phyloP scores from a whole-genome alignment of 2,329 filamentous ascomycete genomes.

The Dissoconium aciculare region DNA sequence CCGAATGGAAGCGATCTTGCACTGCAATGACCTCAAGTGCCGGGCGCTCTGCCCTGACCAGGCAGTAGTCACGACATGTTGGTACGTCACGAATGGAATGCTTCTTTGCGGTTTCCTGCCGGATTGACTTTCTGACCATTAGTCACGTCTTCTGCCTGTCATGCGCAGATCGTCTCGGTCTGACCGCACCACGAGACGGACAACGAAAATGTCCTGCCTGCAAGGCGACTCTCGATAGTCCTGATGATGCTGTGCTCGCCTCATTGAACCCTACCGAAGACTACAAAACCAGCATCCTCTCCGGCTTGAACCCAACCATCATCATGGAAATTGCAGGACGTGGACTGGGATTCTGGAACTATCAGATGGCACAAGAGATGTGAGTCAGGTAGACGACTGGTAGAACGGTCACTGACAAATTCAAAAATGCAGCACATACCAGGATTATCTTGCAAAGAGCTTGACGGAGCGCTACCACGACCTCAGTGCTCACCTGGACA shows the following conservation, averaged over 20 bases:
- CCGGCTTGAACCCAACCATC: constrained; percentile 62
- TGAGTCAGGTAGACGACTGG: too few relatives aligned
- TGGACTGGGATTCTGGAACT: constrained; percentile 71
- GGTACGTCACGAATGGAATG: constrained; percentile 35
- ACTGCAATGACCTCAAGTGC: constrained; percentile 71
- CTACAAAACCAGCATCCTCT: constrained; percentile 75
- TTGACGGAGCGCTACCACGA: constrained; percentile 56
- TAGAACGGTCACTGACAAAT: too few relatives aligned
- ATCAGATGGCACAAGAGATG: constrained; percentile 76
- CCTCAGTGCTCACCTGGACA: constrained; percentile 54
- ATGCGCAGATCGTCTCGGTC: constrained; percentile 52
- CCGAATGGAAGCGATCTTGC: constrained; percentile 66
- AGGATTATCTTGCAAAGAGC: constrained; percentile 57
- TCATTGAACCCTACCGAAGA: constrained; percentile 69
- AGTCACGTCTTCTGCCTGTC: constrained; percentile 75
- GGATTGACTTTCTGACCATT: not conserved
- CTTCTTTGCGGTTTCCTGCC: constrained; percentile 1
- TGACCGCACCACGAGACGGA: constrained; percentile 40
- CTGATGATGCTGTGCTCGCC: constrained; percentile 59
- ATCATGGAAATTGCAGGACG: constrained; percentile 79
- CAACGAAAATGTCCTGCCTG: constrained; percentile 62
- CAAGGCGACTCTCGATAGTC: constrained; percentile 48
- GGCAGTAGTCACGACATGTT: constrained; percentile 81
- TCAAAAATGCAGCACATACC: constrained; percentile 51
- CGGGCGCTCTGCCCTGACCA: constrained; percentile 50